Evolutionary conservation across 352 stramenopile genomes (phyloP).

Genomic region (Phytophthora agathidicida): DNA sequence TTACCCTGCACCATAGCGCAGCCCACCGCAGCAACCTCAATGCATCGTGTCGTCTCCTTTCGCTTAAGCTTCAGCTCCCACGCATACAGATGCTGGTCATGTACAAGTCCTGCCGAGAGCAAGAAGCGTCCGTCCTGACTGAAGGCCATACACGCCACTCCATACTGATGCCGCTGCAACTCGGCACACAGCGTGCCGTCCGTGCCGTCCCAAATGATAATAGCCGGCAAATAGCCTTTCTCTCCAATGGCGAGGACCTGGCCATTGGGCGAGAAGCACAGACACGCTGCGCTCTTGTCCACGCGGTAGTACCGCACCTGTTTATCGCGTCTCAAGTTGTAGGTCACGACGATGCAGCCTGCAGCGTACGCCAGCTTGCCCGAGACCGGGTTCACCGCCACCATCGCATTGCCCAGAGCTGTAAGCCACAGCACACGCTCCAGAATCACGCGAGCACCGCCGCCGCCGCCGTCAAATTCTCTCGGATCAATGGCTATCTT

Average conservation of each 20-base stretch:
- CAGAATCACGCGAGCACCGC: constrained; percentile 57
- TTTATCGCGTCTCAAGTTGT: constrained; percentile 86
- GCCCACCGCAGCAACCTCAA: constrained; percentile 41
- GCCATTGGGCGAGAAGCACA: constrained; percentile 85
- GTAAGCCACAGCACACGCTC: constrained; percentile 85
- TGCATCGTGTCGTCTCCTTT: constrained; percentile 14
- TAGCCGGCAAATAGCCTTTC: constrained; percentile 80
- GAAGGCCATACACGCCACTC: constrained; percentile 83
- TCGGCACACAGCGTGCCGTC: constrained; percentile 83
- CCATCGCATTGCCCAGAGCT: constrained; percentile 71
- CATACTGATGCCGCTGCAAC: constrained; percentile 83
- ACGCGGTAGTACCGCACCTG: constrained; percentile 90
- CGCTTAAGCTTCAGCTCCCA: constrained; percentile 63
- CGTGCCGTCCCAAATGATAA: constrained; percentile 87
- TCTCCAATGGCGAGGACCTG: constrained; percentile 90
- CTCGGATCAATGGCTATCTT: too few species aligned
- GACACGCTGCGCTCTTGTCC: constrained; percentile 80
- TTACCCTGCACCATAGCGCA: constrained; percentile 68
- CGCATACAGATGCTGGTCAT: constrained; percentile 83
- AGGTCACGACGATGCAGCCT: constrained; percentile 91
- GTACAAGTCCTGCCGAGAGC: constrained; percentile 75
- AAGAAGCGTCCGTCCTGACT: constrained; percentile 65
- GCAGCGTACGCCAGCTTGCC: constrained; percentile 88
- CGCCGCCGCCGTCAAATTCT: too few species aligned
- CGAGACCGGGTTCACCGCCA: constrained; percentile 77